Base-by-base conservation (phyloP, 768 basidiomycete genomes). In the Lactarius sp. region DNA sequence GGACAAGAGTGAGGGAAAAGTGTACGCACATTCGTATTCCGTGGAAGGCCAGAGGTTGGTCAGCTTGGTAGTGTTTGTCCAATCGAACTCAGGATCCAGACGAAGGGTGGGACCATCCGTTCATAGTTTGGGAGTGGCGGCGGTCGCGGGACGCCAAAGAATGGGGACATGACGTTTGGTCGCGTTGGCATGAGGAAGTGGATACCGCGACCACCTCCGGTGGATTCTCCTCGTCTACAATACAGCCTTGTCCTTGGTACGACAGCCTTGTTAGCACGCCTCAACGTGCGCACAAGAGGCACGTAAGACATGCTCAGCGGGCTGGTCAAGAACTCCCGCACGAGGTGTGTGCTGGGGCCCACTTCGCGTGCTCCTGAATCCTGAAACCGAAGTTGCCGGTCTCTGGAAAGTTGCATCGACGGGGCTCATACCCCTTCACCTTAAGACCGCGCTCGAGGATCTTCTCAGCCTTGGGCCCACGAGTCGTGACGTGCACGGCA, bases 381-480 rank as follows among this genome's bases (percentile, higher is more conserved):
- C 95, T 96, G 78, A 98, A 99, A 70, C 96, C 96, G 75, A 99
- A 99, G 90, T 98, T 98, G 63, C 96, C 96, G 64, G 94, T 97
- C 78, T 93, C 93, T 69, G 93, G 96, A 81, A 97, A 98, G 87
- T 98, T 98, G 77, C 84, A 85, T 78, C 93, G 90, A 74, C 87
- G 85, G 77, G 98, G 80, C 81, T 99, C 96, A 83, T 99, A 98
- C 80, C 2, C 22, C 22, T 27, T 27, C 22, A 27, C 22, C 37
- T 59, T 49, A 3, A 59, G 58, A 27, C 27, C 27, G 27, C 2
- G 27, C 27, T 27, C 27, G 27, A 27, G 27, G 27, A 27, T 27
- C 27, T 59, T 49, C 49, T 59, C 58, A 13, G 58, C 58, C 18
- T 59, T 59, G 9, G 58, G 58, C 27, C 58, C 58, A 27, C 58